These are phyloP conservation scores for Aspergillus alliaceus DNA, from an alignment of 2,329 filamentous ascomycete species.

Conservation along the genomic window DNA sequence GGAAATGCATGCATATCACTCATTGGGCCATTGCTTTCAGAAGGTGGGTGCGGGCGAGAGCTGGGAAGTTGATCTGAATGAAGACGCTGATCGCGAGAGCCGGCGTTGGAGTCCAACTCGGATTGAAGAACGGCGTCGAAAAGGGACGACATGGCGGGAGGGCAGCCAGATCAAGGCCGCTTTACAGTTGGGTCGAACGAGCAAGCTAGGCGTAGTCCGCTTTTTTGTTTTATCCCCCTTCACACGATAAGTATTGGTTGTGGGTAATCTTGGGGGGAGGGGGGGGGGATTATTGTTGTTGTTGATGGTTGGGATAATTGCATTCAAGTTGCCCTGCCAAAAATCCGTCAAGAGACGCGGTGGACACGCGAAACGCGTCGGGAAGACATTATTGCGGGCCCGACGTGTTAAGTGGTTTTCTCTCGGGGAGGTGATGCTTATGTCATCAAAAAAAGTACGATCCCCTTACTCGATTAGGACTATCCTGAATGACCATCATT, in stretches of 20 bases:
- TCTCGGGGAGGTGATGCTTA: neutral
- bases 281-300: too few relatives aligned
- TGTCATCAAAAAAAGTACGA: too few relatives aligned
- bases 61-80: slow-evolving; percentile 49
- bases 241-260: too few relatives aligned
- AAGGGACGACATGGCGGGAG: slow-evolving; percentile 40
- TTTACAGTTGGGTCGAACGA: neutral
- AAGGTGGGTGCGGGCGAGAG: slow-evolving; percentile 54
- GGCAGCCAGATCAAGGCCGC: slow-evolving; percentile 25
- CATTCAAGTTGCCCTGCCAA: neutral
- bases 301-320: too few relatives aligned
- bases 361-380: slow-evolving; percentile 18
- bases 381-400: slow-evolving; percentile 16
- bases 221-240: too few relatives aligned
- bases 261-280: neutral
- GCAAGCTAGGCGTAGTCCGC: neutral
- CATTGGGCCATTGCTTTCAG: slow-evolving; percentile 51
- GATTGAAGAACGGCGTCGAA: slow-evolving; percentile 45
- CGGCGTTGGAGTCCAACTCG: slow-evolving; percentile 38
- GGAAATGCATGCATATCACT: slow-evolving; percentile 61
- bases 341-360: too few relatives aligned
- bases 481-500: neutral
- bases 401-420: slow-evolving; percentile 40
- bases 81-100: slow-evolving; percentile 28
- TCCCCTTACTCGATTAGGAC: neutral